Conservation (phyloP, 495 filamentous ascomycete genomes). For the Penicillium desertorum region DNA sequence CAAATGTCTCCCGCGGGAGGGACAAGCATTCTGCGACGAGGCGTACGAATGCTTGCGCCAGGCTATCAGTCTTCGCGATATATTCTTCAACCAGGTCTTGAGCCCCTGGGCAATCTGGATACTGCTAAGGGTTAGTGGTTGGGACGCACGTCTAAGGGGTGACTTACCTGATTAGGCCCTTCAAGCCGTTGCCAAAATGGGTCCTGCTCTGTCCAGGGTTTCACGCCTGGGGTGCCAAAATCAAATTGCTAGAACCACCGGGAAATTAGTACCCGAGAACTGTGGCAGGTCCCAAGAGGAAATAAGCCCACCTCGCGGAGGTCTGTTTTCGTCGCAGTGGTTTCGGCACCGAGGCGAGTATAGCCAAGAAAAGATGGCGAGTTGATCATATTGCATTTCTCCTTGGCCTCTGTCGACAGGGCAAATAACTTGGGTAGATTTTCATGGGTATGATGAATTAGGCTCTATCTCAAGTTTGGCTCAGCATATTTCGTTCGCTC, state of each 20-base stretch:
- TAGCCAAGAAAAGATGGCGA: slow-evolving; percentile 57
- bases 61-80: slow-evolving; percentile 65
- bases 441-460: slow-evolving; percentile 68
- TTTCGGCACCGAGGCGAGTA: slow-evolving; percentile 50
- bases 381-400: slow-evolving; percentile 86
- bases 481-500: not conserved
- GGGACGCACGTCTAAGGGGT: not conserved
- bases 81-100: slow-evolving; percentile 77
- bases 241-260: slow-evolving; percentile 39
- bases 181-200: slow-evolving; percentile 66
- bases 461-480: slow-evolving; percentile 40
- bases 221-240: slow-evolving; percentile 41
- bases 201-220: slow-evolving; percentile 57
- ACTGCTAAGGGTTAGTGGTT: slow-evolving; percentile 32
- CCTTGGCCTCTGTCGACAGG: slow-evolving; percentile 71
- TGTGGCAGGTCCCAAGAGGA: not conserved
- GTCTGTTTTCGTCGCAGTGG: slow-evolving; percentile 45
- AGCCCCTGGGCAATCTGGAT: slow-evolving; percentile 57
- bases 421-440: slow-evolving; percentile 76
- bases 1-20: slow-evolving; percentile 69
- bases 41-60: slow-evolving; percentile 72
- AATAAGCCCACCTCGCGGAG: slow-evolving; percentile 36
- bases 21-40: slow-evolving; percentile 83
- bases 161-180: slow-evolving; percentile 36
- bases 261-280: not conserved